These are phyloP conservation scores for Microbotryum silenes-acaulis DNA, from an alignment of 1,284 basidiomycete genomes.

Conservation along the genomic window DNA sequence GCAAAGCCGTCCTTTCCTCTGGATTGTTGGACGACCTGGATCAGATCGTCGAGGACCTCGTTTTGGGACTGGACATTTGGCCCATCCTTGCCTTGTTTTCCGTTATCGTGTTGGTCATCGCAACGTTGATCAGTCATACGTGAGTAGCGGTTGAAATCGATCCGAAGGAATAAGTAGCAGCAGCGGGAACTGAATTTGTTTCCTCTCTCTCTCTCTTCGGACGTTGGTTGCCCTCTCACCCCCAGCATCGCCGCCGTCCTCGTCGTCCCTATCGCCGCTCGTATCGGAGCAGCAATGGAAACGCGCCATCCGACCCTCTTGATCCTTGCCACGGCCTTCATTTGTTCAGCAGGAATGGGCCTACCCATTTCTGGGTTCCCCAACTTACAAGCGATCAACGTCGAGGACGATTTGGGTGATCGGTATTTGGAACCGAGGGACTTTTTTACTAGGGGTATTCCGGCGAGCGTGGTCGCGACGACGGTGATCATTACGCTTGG, in stretches of 20 bases:
- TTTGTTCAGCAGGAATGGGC: slow-evolving; percentile 95
- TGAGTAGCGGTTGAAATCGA: not conserved
- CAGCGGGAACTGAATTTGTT: not conserved
- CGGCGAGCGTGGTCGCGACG: slow-evolving; percentile 78
- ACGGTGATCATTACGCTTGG: slow-evolving; percentile 72
- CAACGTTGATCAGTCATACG: slow-evolving; percentile 90
- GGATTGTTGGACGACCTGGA: slow-evolving; percentile 72
- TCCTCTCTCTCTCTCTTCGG: too few species aligned
- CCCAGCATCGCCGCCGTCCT: slow-evolving; percentile 76
- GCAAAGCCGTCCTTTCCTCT: slow-evolving; percentile 84
- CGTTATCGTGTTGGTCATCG: slow-evolving; percentile 74
- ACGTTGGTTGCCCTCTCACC: not conserved
- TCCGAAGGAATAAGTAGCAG: too few species aligned
- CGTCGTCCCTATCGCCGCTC: slow-evolving; percentile 87
- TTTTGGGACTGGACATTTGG: slow-evolving; percentile 67
- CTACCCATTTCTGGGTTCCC: slow-evolving; percentile 97
- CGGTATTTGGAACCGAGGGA: slow-evolving; percentile 50
- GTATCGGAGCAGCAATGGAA: slow-evolving; percentile 71
- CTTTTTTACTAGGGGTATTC: slow-evolving; percentile 88
- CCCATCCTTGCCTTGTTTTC: slow-evolving; percentile 78
- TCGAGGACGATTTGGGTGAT: slow-evolving; percentile 91
- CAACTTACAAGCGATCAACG: slow-evolving; percentile 70
- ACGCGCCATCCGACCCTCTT: slow-evolving; percentile 65
- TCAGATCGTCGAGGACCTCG: slow-evolving; percentile 56
- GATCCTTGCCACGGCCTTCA: slow-evolving; percentile 80